Base-by-base conservation (phyloP, 768 basidiomycete species). In the Pulveroboletus frians region DNA sequence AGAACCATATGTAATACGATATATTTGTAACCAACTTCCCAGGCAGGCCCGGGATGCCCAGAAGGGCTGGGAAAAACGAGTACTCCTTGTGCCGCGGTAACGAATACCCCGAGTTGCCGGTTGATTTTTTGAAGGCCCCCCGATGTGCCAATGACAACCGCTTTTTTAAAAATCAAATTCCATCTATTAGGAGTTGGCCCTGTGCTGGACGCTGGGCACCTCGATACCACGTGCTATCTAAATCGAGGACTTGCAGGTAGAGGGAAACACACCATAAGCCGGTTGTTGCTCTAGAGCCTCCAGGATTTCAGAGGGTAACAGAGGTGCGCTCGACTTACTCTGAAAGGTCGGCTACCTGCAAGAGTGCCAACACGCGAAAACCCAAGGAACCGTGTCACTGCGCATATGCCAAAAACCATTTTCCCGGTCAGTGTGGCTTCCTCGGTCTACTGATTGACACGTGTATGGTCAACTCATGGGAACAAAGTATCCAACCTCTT, bases 391-490 rank as follows among this genome's bases (percentile, higher is more conserved):
- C 23, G 23, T 4, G 23, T 26, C 23, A 26, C 1, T 6, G 23
- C 23, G 6, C 23, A 6, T 26, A 6, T 26, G 3, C 23, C 23
- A 1, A 26, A 26, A 26, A 26, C 23, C 23, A 26, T 26, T 26
- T 26, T 26, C 23, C 23, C 23, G 23, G 23, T 26, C 23, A 26
- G 23, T 26, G 23, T 26, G 3, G 0, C 61, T 65, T 37, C 65
- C 65, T 6, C 39, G 59, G 9, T 55, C 61, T 27, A 39, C 54
- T 14, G 13, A 40, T 15, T 40, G 36, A 23, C 6, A 27, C 21
- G 27, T 51, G 45, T 20, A 40, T 6, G 26, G n/a, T 36, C 31
- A 46, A 15, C 27, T 44, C 43, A 31, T 52, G 61, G 57, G 57
- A 46, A 30, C 56, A 36, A 6, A 9, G 43, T 17, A 23, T 56